Base-by-base conservation (phyloP, 2,329 filamentous ascomycete genomes). In the Talaromyces sp. region DNA sequence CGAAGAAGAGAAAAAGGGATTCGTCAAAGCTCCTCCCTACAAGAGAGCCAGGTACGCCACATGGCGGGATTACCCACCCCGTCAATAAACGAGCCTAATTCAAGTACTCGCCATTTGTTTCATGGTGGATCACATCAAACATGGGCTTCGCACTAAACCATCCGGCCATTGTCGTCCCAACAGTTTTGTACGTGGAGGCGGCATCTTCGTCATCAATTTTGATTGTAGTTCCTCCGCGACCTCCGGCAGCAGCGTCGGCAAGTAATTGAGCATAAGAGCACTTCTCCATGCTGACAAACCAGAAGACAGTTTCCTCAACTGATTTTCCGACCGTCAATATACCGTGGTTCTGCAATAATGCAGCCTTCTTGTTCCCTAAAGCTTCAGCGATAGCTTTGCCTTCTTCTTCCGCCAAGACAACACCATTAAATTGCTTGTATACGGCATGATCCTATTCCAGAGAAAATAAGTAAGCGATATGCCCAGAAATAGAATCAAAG, bases 91-190 rank as follows among this genome's bases (percentile, higher is more conserved):
- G 9, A 27, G 24, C 9, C 24, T 70, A 80, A 54, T 77, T 65
- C 58, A 85, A 63, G 66, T 85, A 85, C 10, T 81, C 80, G 2
- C 81, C 82, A 19, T 74, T 74, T 2, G 80, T 82, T 72, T 87
- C 83, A 66, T 80, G 80, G 63, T 86, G 81, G 56, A 88, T 82
- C 36, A 89, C 72, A 74, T 90, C 87, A 73, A 91, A 91, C 57
- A 86, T 62, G 14, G 88, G 87, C 74, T 86, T 86, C 5, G 85
- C 88, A 62, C 80, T 85, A 66, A 91, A 91, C 78, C 82, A 90
- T 0, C 88, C 88, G 0, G 83, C 85, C 30, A 69, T 65, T 14
- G 81, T 77, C 0, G 77, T 81, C 0, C 88, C 88, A 3, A 90
- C 76, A 0, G 82, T 80, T 70, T 86, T 83, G 63, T 83, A 85